Percentiles rank a stretch among this genome's conserved stretches.
phyloP scores from a whole-genome alignment of 768 basidiomycete genomes.

The Leucogyrophana mollusca region DNA sequence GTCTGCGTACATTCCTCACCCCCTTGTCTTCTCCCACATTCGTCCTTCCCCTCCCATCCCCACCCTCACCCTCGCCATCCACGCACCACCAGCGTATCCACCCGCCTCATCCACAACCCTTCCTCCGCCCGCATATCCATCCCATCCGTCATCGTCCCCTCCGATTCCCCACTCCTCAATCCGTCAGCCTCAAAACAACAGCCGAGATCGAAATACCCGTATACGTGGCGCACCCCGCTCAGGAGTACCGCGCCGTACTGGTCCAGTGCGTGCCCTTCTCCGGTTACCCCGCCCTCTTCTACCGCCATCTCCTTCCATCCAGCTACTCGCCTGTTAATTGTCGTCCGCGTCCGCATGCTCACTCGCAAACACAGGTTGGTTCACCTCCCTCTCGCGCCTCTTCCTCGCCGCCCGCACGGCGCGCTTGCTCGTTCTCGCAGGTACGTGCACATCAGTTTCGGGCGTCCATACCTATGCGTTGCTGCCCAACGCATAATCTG shows the following conservation, averaged over 20 bases:
- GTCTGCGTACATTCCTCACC: neutral
- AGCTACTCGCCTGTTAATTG: neutral
- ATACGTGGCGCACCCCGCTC: constrained; percentile 84
- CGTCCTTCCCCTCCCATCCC: neutral
- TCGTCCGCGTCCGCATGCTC: too few relatives aligned
- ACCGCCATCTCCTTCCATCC: too few relatives aligned
- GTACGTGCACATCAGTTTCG: too few relatives aligned
- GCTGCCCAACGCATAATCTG: too few relatives aligned
- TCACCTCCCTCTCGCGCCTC: constrained; percentile 71
- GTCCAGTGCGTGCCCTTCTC: constrained; percentile 55
- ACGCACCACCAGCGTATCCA: constrained; percentile 54
- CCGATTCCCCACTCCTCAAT: constrained; percentile 37
- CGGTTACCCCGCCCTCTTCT: too few relatives aligned
- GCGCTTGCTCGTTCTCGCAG: constrained; percentile 86
- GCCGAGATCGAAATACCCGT: too few relatives aligned
- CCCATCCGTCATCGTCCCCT: constrained; percentile 67
- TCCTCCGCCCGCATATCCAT: constrained; percentile 87
- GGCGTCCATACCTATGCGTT: too few relatives aligned
- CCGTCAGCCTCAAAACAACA: too few relatives aligned
- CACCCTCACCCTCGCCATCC: too few relatives aligned
- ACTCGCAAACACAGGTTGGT: constrained; percentile 85
- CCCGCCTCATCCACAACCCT: constrained; percentile 78
- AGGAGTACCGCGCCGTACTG: constrained; percentile 86
- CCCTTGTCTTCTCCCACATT: neutral
- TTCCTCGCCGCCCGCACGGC: constrained; percentile 82